phyloP scores from a whole-genome alignment of 2,329 filamentous ascomycete species.

The Orbilia brochopaga region DNA sequence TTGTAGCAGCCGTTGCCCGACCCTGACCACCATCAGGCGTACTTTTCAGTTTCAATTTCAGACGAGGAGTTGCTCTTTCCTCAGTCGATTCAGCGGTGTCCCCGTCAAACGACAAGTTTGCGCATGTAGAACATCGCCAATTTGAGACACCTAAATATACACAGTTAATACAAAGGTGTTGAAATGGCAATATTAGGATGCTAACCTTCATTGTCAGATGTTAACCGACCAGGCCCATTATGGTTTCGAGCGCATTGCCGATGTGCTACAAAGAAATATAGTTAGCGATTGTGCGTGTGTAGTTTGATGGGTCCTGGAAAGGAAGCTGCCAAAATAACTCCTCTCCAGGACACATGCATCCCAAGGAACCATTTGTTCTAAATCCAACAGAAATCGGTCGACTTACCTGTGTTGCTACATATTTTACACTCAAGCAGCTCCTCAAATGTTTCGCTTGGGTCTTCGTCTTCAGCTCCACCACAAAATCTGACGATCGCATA shows the following conservation, averaged over 20 bases:
- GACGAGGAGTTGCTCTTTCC: conserved; percentile 34
- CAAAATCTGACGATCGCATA: conserved; percentile 69
- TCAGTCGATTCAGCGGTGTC: conserved; percentile 29
- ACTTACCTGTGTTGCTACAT: conserved; percentile 69
- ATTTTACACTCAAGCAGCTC: conserved; percentile 75
- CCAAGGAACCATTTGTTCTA: neutral
- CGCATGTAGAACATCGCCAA: conserved; percentile 68
- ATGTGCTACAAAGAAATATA: conserved; percentile 71
- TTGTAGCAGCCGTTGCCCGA: conserved; percentile 38
- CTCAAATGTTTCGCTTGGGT: conserved; percentile 81
- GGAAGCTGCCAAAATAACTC: conserved; percentile 1
- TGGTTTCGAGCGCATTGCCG: conserved; percentile 83
- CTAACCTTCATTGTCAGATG: conserved; percentile 56
- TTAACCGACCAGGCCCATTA: conserved; percentile 65
- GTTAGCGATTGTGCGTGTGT: neutral
- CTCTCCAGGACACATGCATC: conserved; percentile 26
- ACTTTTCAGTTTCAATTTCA: conserved; percentile 37
- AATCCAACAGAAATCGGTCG: conserved; percentile 68
- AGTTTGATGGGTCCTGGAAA: conserved; percentile 1
- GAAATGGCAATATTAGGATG: conserved; percentile 5
- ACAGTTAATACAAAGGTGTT: conserved; percentile 15
- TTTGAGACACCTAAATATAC: conserved; percentile 61
- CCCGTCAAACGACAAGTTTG: conserved; percentile 42
- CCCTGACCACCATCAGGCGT: conserved; percentile 8
- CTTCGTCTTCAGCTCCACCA: conserved; percentile 79